Evolutionary conservation across 208 protist genomes (phyloP), one percentile per base, ranked within the genome.

Genomic region (Acanthamoeba triangularis): DNA sequence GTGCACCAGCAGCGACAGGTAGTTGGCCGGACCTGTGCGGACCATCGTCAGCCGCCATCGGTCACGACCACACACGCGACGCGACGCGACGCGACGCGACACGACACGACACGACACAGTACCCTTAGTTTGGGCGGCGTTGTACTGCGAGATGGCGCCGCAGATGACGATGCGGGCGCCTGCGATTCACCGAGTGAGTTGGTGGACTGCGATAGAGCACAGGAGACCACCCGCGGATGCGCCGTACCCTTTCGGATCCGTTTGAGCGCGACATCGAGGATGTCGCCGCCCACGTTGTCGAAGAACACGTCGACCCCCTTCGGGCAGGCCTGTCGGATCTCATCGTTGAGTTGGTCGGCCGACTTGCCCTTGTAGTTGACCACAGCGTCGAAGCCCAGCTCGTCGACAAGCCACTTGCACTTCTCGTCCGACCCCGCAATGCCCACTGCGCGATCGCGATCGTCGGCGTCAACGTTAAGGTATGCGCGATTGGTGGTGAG

Each of bases 291-390:
- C 37, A 98, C 97, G 93, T 98, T 98, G 56, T 98, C 97, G 93
- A 97, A 98, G 82, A 97, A 98, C 1, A 97, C 61, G 94, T 98
- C 97, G 18, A 98, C 59, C 14, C 97, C 97, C 54, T 97, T 96
- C 10, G 97, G 96, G 54, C n/a, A 54, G 41, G 95, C 63, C 41
- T 98, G 67, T 0, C 56, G 1, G 4, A 98, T 49, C 10, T 37
- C 52, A 44, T 88, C 49, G n/a, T 49, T 80, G 7, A 98, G 56
- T 6, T 96, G 61, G n/a, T 92, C 85, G 37, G 49, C 18, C 37
- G 44, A 61, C 14, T 94, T 97, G 11, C 97, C 94, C 52, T 41
- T 44, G 92, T 98, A 97, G 37, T 97, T 96, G 82, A 97, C 80
- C 47, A 69, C 96, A 11, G 25, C 93, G 91, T 98, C 97, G 30